Base-by-base conservation (phyloP, 768 basidiomycete genomes). In the Boletus subcaerulescens region DNA sequence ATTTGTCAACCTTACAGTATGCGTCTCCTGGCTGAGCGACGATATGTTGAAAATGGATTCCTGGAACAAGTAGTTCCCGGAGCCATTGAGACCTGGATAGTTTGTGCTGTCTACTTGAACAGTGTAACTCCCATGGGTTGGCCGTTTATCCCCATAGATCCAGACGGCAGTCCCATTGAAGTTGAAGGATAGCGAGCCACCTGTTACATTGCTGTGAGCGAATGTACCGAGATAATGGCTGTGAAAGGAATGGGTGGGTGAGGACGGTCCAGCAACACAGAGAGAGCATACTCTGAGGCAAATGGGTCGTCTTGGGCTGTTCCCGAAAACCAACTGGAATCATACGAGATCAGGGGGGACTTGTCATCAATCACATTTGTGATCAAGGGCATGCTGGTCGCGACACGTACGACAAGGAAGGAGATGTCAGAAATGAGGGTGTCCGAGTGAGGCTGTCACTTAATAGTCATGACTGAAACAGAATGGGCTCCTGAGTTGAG, bases 101-200 rank as follows among this genome's bases (percentile, higher is more conserved):
- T 52, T 55, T 11, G 45, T 58, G 26, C 66, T 53, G 64, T 84
- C 80, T 1, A 82, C 62, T 32, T 66, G 63, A 38, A 82, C 72
- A 33, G 68, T 67, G 58, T 74, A 84, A 12, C 50, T 59, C 0
- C 82, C 80, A 58, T 81, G 78, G 49, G 79, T 78, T 7, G 52
- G 40, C 24, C 80, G 72, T 50, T 78, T 77, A 3, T 79, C 75
- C 9, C 83, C 83, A 53, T 74, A 83, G 10, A 83, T 62, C 67
- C 74, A 73, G 18, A 83, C 63, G 6, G 71, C 74, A 12, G 75
- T 80, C 15, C 82, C 82, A 41, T 77, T 77, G 70, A 82, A 83
- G 24, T 62, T 53, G 58, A 82, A 76, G 0, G 69, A 71, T 7
- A 69, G 73, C 24, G 57, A 59, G 7, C 76, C 77, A 10, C 67